Evolutionary conservation across 345 rosid species (phyloP), one percentile per base, ranked within the genome.

Genomic region (Durio zibethinus): DNA sequence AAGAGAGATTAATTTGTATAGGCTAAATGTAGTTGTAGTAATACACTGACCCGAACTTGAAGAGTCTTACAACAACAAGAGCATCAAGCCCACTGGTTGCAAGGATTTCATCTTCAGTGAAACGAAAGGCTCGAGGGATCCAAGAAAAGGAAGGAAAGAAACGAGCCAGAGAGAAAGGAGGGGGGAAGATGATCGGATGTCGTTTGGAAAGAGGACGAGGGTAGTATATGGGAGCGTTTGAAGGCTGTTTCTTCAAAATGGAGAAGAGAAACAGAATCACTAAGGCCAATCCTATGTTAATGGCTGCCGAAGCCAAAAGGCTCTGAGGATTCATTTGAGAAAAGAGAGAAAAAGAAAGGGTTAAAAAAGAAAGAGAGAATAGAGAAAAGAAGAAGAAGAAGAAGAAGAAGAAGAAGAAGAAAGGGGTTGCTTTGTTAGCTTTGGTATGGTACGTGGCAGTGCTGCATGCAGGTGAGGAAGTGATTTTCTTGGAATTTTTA

Each of bases 121-220:
- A 86, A 47, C 85, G 86, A 50, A 88, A 85, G 48, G 96, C 96
- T 25, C 85, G 88, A 63, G 88, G 90, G 75, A 95, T 89, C 98
- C 99, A 95, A 0, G 93, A 87, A n/a, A 93, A 59, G 2, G 98
- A 93, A 59, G 98, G 98, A 10, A 92, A 86, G 80, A 90, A 89
- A 59, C 96, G 91, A 75, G 80, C 81, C 60, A 88, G 79, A 23
- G 88, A 40, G 73, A 82, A 48, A 31, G 88, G 75, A 16, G 80
- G 82, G 54, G 80, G 82, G 23, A 86, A 78, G 52, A 82, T 80
- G 27, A 87, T 35, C 45, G 18, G 82, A 45, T 66, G 81, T 21
- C 73, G 78, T 59, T 79, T 81, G 0, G 94, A 85, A 83, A 93
- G 87, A 57, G 84, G 94, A 76, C 93, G 97, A 62, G 97, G 91